These are phyloP conservation scores for Vigna unguiculata DNA, from an alignment of 306 rosid species.

Conservation along the genomic window DNA sequence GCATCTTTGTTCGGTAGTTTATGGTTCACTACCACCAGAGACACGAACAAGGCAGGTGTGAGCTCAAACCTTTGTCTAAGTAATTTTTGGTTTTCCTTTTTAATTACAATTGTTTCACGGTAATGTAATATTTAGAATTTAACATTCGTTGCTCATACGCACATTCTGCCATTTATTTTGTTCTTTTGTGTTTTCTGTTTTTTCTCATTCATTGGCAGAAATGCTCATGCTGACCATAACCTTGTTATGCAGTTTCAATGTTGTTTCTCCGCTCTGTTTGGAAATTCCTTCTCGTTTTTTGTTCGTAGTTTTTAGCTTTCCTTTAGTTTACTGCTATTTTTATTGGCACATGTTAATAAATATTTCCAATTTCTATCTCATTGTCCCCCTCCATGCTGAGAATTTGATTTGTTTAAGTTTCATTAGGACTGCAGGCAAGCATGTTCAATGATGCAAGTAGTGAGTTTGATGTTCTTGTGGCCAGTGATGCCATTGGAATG, in stretches of 20 bases:
- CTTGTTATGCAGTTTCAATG: constrained; percentile 27
- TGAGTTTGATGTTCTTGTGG: constrained; percentile 96
- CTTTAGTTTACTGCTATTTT: constrained; percentile 31
- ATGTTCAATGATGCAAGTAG: constrained; percentile 86
- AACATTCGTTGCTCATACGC: neutral
- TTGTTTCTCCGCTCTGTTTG: constrained; percentile 1
- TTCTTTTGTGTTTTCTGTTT: constrained; percentile 17
- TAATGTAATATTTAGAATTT: constrained; percentile 29
- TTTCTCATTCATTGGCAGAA: constrained; percentile 26
- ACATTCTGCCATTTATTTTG: constrained; percentile 28
- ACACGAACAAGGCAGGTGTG: constrained; percentile 97
- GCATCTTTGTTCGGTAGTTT: constrained; percentile 95
- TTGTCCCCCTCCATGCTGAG: constrained; percentile 32
- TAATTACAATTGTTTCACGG: constrained; percentile 30
- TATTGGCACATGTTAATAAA: constrained; percentile 25
- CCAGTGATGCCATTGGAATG: constrained; percentile 98
- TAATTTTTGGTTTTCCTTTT: constrained; percentile 35
- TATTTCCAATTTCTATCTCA: constrained; percentile 36
- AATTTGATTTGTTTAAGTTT: constrained; percentile 51
- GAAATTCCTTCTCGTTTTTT: constrained; percentile 37
- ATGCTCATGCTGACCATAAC: constrained; percentile 11
- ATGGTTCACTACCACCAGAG: constrained; percentile 97
- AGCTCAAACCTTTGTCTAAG: constrained; percentile 42
- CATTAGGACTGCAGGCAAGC: constrained; percentile 84
- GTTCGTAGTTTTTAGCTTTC: neutral